Conservation (phyloP, 768 basidiomycete species). For the Panaeolus papilionaceus region DNA sequence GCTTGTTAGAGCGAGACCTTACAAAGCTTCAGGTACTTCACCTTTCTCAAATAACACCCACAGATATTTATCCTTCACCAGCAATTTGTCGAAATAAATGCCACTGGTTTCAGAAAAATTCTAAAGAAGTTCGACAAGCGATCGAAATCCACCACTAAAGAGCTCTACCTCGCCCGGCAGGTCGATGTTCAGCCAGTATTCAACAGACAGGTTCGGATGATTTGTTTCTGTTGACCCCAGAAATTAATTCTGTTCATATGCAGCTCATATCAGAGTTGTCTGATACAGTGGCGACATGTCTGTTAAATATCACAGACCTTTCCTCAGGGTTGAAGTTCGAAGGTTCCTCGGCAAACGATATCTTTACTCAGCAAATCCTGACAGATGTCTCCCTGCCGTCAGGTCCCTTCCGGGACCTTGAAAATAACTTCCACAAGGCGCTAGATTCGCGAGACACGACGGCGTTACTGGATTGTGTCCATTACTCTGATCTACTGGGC, state of each 20-base stretch:
- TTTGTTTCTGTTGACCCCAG: conserved; percentile 11
- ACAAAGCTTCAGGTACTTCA: conserved; percentile 86
- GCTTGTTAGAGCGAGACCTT: conserved; percentile 91
- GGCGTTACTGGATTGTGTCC: conserved; percentile 72
- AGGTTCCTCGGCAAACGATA: conserved; percentile 76
- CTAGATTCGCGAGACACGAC: conserved; percentile 64
- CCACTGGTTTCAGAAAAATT: conserved; percentile 95
- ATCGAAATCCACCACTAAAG: conserved; percentile 94
- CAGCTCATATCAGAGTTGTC: conserved; percentile 95
- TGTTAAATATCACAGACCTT: conserved; percentile 79
- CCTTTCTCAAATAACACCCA: background rate
- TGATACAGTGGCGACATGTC: conserved; percentile 87
- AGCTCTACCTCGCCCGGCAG: conserved; percentile 93
- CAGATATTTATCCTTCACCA: conserved; percentile 36
- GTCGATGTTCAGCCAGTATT: conserved; percentile 99
- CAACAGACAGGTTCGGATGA: conserved; percentile 78
- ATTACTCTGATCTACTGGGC: conserved; percentile 69
- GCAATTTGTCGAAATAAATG: conserved; percentile 99
- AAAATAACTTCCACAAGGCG: conserved; percentile 84
- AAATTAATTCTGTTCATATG: conserved; percentile 15
- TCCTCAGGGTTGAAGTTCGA: conserved; percentile 81
- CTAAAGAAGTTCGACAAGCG: conserved; percentile 99
- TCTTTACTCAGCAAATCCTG: conserved; percentile 74
- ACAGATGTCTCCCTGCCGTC: conserved; percentile 64
- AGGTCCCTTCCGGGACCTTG: conserved; percentile 87